Percentiles rank a stretch among this genome's conserved stretches.
These are phyloP conservation scores for Fusarium sarcochroum DNA, from an alignment of 2,329 filamentous ascomycete genomes.

Conservation along the genomic window DNA sequence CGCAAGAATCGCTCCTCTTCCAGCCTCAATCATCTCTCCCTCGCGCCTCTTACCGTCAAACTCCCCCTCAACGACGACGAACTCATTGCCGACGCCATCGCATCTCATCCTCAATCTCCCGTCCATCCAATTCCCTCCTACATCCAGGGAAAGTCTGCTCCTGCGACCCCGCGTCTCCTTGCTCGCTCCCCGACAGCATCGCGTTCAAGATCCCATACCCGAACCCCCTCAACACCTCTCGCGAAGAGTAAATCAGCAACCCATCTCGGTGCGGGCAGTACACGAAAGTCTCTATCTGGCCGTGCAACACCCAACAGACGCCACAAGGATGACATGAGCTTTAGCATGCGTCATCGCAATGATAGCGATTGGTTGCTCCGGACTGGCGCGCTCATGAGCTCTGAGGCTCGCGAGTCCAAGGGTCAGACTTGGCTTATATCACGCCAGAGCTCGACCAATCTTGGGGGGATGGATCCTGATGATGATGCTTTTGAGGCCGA, in stretches of 20 bases:
- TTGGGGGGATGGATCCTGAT: constrained; percentile 67
- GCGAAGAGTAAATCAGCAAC: constrained; percentile 75
- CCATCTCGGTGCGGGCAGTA: constrained; percentile 59
- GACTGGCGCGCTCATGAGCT: constrained; percentile 72
- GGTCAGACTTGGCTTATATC: constrained; percentile 79
- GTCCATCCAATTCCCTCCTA: constrained; percentile 62
- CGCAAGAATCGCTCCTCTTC: constrained; percentile 72
- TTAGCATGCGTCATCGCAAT: constrained; percentile 55
- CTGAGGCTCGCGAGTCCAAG: constrained; percentile 75
- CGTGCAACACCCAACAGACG: constrained; percentile 55
- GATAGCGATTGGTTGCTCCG: constrained; percentile 77
- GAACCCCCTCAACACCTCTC: constrained; percentile 59
- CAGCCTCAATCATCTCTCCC: constrained; percentile 71
- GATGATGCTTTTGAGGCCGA: constrained; percentile 68
- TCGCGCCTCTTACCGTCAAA: constrained; percentile 74
- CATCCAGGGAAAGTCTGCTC: constrained; percentile 73
- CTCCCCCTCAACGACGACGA: constrained; percentile 70
- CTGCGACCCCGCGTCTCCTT: constrained; percentile 74
- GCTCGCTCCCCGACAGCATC: constrained; percentile 68
- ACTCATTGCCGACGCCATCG: constrained; percentile 56
- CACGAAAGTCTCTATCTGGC: constrained; percentile 48
- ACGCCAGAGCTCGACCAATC: constrained; percentile 74
- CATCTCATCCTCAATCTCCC: constrained; percentile 47
- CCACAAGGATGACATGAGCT: constrained; percentile 49
- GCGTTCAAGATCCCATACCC: constrained; percentile 62